phyloP scores from a whole-genome alignment of 306 rosid genomes.

The Biancaea sappan region DNA sequence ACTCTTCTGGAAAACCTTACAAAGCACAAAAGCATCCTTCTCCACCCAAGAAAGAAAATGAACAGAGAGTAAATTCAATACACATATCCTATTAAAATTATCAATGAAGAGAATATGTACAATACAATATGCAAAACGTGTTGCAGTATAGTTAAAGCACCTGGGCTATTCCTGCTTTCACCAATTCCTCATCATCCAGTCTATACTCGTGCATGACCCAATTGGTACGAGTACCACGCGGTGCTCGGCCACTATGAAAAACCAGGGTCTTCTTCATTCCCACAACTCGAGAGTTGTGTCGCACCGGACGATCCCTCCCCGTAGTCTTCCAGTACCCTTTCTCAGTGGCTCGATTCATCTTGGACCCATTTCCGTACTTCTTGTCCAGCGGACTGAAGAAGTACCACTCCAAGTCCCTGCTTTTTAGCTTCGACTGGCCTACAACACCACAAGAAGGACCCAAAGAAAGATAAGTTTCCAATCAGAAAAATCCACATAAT shows the following conservation, averaged over 20 bases:
- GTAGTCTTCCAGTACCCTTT: constrained; percentile 97
- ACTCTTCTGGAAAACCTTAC: constrained; percentile 96
- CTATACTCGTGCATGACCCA: constrained; percentile 99
- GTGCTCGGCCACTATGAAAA: constrained; percentile 83
- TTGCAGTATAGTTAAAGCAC: constrained; percentile 18
- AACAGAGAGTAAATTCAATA: constrained; percentile 30
- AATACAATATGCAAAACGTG: not conserved
- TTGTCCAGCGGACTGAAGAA: constrained; percentile 78
- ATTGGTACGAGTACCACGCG: constrained; percentile 68
- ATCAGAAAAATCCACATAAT: not conserved
- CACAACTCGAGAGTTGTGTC: constrained; percentile 36
- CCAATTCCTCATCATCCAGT: constrained; percentile 60
- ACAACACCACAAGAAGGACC: not conserved
- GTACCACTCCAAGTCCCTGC: constrained; percentile 89
- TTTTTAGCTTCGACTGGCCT: constrained; percentile 76
- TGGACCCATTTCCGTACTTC: constrained; percentile 78
- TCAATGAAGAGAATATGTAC: no score
- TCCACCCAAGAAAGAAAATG: constrained; percentile 39
- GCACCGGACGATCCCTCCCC: constrained; percentile 74
- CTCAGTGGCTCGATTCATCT: constrained; percentile 89
- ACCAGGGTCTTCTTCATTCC: constrained; percentile 98
- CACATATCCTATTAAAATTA: constrained; percentile 8
- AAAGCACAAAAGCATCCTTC: constrained; percentile 84
- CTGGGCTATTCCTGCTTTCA: constrained; percentile 51
- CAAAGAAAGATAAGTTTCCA: not conserved